These are phyloP conservation scores for Eimeria brunetti DNA, from an alignment of 169 alveolate species.

Conservation along the genomic window DNA sequence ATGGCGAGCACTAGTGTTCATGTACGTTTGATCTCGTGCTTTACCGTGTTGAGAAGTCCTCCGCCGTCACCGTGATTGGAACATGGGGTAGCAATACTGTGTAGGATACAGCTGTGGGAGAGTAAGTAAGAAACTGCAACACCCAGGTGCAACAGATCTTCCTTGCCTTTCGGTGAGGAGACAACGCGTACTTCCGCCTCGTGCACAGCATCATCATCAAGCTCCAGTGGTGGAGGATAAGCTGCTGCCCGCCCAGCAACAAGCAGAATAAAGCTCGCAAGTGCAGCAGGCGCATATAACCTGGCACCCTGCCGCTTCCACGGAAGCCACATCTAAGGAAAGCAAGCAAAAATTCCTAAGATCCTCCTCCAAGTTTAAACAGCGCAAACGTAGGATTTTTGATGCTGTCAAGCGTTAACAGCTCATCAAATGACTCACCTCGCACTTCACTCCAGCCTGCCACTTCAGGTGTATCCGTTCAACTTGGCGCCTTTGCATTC, in stretches of 20 bases:
- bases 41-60: conserved; percentile 67
- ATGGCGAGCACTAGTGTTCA: background rate
- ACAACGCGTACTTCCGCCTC: conserved; percentile 52
- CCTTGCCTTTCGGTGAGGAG: conserved; percentile 67
- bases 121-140: background rate
- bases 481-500: background rate
- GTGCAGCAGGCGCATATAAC: background rate
- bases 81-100: conserved; percentile 34
- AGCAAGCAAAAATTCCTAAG: background rate
- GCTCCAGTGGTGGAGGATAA: conserved; percentile 60
- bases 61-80: conserved; percentile 63
- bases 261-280: background rate
- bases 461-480: conserved; percentile 21
- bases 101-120: conserved; percentile 43
- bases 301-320: conserved; percentile 1
- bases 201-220: conserved; percentile 21
- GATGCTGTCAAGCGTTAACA: background rate
- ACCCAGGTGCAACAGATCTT: background rate
- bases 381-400: background rate
- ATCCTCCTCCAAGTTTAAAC: background rate
- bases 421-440: background rate
- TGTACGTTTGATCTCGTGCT: background rate
- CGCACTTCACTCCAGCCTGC: background rate
- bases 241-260: background rate
- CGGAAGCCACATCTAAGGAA: background rate